Evolutionary conservation across 495 filamentous ascomycete species (phyloP).

Genomic region (Pseudoneurospora amorphoporcata): DNA sequence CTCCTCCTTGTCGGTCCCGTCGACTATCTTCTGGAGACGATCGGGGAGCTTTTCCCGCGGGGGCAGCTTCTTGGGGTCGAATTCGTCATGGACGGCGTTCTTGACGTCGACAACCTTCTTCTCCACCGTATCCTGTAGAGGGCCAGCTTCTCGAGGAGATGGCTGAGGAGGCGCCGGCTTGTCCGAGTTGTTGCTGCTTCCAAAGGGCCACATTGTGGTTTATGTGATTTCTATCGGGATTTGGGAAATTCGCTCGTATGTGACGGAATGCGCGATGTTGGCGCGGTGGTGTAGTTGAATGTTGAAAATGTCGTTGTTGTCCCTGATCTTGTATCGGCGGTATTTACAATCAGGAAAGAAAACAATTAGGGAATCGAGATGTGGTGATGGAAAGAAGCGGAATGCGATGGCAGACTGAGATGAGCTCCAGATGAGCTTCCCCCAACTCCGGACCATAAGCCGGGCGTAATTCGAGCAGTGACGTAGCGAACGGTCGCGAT

Average conservation of each 20-base stretch:
- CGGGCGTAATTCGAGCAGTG: neutral
- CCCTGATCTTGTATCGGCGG: neutral
- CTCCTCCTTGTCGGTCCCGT: constrained; percentile 57
- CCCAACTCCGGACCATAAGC: neutral
- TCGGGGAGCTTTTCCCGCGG: constrained; percentile 54
- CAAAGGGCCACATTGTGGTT: constrained; percentile 30
- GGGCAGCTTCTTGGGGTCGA: constrained; percentile 41
- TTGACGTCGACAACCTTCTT: constrained; percentile 9
- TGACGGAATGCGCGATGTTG: neutral
- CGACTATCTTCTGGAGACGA: constrained; percentile 59
- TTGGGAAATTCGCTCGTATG: neutral
- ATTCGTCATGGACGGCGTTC: constrained; percentile 14
- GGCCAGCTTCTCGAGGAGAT: constrained; percentile 11
- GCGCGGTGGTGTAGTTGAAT: neutral
- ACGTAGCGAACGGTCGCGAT: neutral
- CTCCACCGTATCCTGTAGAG: neutral
- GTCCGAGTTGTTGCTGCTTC: constrained; percentile 29
- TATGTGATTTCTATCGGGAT: neutral
- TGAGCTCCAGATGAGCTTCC: neutral
- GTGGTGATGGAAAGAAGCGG: neutral
- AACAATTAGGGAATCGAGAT: neutral
- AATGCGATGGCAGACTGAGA: neutral
- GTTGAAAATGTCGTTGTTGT: neutral
- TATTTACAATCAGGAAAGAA: neutral
- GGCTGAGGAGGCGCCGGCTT: constrained; percentile 17